These are phyloP conservation scores for Prunella vulgaris DNA, from an alignment of 257 asterid genomes.

Conservation along the genomic window DNA sequence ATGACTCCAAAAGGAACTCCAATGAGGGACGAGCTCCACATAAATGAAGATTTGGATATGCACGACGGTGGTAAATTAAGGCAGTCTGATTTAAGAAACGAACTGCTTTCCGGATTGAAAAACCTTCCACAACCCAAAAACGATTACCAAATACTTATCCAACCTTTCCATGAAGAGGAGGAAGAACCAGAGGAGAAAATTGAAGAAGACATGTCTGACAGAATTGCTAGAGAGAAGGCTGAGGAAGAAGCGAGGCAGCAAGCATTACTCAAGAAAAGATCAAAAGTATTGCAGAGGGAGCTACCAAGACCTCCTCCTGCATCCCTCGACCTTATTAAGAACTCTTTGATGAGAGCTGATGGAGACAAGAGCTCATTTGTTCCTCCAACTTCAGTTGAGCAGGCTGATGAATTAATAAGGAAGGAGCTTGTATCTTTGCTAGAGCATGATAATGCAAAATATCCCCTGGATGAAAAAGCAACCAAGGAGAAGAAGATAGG, in stretches of 20 bases:
- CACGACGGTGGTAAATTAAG: constrained; percentile 46
- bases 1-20: constrained; percentile 91
- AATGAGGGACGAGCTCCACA: constrained; percentile 84
- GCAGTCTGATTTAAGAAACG: constrained; percentile 53
- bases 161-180: constrained; percentile 64
- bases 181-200: constrained; percentile 95
- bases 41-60: constrained; percentile 77
- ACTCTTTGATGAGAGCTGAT: constrained; percentile 62
- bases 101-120: constrained; percentile 56
- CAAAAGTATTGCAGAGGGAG: constrained; percentile 93
- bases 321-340: constrained; percentile 67
- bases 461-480: constrained; percentile 72
- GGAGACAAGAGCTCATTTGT: constrained; percentile 94
- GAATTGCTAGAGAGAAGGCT: constrained; percentile 86
- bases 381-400: constrained; percentile 87
- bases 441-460: constrained; percentile 88
- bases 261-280: constrained; percentile 79
- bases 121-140: constrained; percentile 92
- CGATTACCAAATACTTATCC: constrained; percentile 80
- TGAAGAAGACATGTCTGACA: constrained; percentile 99
- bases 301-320: constrained; percentile 95
- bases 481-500: constrained; percentile 85
- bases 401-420: constrained; percentile 87
- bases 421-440: constrained; percentile 80
- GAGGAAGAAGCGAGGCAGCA: constrained; percentile 90